These are phyloP conservation scores for Juncus inflexus DNA, from an alignment of 176 grass and related monocot genomes.

Conservation along the genomic window DNA sequence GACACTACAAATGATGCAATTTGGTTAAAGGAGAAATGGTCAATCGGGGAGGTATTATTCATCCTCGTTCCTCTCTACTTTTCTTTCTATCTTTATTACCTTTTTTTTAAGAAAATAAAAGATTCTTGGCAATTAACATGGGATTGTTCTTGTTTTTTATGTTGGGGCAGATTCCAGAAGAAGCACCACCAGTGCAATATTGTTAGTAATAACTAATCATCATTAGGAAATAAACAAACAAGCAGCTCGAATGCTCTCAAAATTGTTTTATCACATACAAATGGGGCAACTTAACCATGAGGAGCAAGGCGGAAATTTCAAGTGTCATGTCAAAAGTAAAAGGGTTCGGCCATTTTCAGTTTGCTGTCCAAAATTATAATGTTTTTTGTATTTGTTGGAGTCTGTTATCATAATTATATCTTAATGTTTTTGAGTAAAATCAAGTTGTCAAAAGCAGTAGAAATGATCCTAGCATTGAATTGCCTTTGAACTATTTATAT, in stretches of 20 bases:
- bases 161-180: conserved; percentile 20
- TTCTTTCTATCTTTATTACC: background rate
- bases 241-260: background rate
- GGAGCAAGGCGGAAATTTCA: too few species aligned
- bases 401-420: background rate
- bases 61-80: background rate
- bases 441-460: too few species aligned
- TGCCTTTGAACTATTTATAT: too few species aligned
- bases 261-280: background rate
- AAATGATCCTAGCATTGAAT: too few species aligned
- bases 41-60: conserved; percentile 61
- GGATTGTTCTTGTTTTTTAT: background rate
- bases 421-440: background rate
- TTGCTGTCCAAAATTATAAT: background rate
- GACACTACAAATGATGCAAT: conserved; percentile 60
- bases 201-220: background rate
- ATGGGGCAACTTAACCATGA: too few species aligned
- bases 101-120: background rate
- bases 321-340: too few species aligned
- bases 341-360: background rate
- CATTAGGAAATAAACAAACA: background rate
- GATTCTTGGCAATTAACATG: background rate
- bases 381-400: background rate
- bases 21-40: conserved; percentile 84
- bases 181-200: conserved; percentile 7